Base-by-base conservation (phyloP, 441 rosid species). In the Rhodomyrtus psidioides region DNA sequence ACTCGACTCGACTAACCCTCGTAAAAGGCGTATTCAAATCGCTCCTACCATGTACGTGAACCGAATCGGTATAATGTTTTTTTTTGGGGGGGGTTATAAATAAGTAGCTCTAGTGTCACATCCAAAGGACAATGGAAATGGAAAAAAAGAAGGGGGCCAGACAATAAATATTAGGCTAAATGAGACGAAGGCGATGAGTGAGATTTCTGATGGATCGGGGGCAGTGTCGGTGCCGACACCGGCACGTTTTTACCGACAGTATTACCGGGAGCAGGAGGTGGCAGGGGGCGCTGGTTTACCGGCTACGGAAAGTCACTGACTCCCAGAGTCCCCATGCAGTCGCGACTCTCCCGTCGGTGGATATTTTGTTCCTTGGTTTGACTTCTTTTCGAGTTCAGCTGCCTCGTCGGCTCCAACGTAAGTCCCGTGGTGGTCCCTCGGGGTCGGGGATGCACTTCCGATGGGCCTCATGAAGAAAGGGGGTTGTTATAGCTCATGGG, bases 191-290 rank as follows among this genome's bases (percentile, higher is more conserved):
- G 15, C 2, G 79, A 70, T 39, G 16, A 34, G 19, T 10, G 8
- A 34, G 26, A 9, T 9, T 65, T 65, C 39, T 46, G 55, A 87
- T 91, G 49, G 84, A 86, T 83, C 90, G 85, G 79, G 91, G 89
- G 90, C 79, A 39, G 49, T 89, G 94, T 94, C 94, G 94, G 96
- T 94, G 94, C 94, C 94, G 93, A 92, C 94, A 92, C 75, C 34
- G 39, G 14, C 1, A 0, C 3, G 4, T 12, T 26, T 26, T 12
- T 85, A 88, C 92, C 94, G 93, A 92, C 93, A 88, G 86, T n/a
- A 21, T 34, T 9, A 91, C 92, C 85, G 89, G 94, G 70, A 82
- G 83, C 83, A 85, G 42, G 75, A 86, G 90, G 89, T 88, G 53
- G 27, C 76, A 2, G 55, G 9, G 9, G 16, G 49, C 79, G 0